Percentiles rank a stretch among this genome's conserved stretches.
phyloP scores from a whole-genome alignment of 2,329 filamentous ascomycete genomes.

The Hypomyces rosellus region DNA sequence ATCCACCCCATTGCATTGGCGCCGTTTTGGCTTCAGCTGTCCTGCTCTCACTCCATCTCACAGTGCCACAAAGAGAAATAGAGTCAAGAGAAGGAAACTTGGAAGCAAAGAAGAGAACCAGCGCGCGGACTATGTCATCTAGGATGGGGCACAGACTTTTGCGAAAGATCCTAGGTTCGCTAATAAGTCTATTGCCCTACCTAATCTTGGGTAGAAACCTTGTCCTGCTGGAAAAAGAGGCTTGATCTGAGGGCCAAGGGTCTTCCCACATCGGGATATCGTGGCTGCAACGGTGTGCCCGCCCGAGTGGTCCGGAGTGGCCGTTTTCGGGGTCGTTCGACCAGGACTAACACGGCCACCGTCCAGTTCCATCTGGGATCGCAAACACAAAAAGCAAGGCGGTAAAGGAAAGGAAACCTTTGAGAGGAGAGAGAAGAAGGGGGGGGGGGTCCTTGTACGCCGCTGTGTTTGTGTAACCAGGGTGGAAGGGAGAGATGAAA shows the following conservation, averaged over 20 bases:
- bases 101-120: neutral
- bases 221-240: neutral
- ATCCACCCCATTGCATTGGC: too few relatives aligned
- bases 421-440: neutral
- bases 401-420: too few relatives aligned
- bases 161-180: too few relatives aligned
- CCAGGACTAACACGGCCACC: neutral
- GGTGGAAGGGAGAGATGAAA: neutral
- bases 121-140: too few relatives aligned
- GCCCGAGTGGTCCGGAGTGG: neutral
- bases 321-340: neutral
- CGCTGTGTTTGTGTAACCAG: too few relatives aligned
- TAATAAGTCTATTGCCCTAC: too few relatives aligned
- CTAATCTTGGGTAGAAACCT: neutral
- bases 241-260: neutral
- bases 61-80: too few relatives aligned
- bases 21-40: too few relatives aligned
- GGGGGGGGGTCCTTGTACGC: neutral
- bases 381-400: too few relatives aligned
- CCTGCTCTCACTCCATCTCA: too few relatives aligned
- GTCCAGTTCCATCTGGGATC: neutral
- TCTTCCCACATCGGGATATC: neutral
- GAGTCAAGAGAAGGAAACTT: neutral
- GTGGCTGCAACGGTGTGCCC: neutral
- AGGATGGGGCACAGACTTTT: too few relatives aligned